Evolutionary conservation across 768 basidiomycete genomes (phyloP).

Genomic region (Tubosaeta sp.): DNA sequence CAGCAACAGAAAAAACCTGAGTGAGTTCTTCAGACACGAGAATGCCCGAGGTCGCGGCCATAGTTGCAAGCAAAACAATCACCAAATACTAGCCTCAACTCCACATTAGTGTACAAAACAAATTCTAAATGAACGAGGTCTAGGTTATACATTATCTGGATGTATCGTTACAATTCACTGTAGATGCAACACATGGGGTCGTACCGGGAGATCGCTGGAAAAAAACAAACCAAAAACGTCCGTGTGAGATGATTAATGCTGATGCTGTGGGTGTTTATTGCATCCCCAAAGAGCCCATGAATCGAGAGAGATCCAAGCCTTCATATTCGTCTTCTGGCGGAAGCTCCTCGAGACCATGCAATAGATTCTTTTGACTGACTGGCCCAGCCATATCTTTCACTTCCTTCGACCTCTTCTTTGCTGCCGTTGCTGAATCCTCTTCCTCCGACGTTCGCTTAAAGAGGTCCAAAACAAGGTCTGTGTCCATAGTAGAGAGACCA

Average conservation of each 20-base stretch:
- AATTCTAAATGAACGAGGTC: constrained; percentile 18
- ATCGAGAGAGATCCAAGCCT: constrained; percentile 77
- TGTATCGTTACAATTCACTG: constrained; percentile 33
- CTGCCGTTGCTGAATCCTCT: constrained; percentile 59
- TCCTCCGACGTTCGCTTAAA: constrained; percentile 77
- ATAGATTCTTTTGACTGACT: constrained; percentile 73
- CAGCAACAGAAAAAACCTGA: constrained; percentile 53
- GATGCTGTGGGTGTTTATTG: constrained; percentile 17
- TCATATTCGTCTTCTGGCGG: constrained; percentile 93
- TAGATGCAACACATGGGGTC: constrained; percentile 32
- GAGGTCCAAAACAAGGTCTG: constrained; percentile 91
- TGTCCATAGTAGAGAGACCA: constrained; percentile 92
- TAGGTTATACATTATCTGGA: constrained; percentile 32
- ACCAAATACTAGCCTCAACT: not conserved
- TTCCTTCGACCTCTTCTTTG: constrained; percentile 47
- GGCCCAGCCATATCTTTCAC: constrained; percentile 53
- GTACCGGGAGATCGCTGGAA: constrained; percentile 11
- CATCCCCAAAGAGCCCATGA: constrained; percentile 79
- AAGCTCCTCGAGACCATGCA: constrained; percentile 88
- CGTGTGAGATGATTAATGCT: constrained; percentile 14
- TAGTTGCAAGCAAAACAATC: constrained; percentile 21
- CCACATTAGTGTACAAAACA: constrained; percentile 16
- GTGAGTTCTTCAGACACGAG: constrained; percentile 54
- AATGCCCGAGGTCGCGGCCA: constrained; percentile 78
- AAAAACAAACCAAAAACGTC: constrained; percentile 12